Conservation (phyloP, 306 rosid genomes). For the Acacia melanoxylon region DNA sequence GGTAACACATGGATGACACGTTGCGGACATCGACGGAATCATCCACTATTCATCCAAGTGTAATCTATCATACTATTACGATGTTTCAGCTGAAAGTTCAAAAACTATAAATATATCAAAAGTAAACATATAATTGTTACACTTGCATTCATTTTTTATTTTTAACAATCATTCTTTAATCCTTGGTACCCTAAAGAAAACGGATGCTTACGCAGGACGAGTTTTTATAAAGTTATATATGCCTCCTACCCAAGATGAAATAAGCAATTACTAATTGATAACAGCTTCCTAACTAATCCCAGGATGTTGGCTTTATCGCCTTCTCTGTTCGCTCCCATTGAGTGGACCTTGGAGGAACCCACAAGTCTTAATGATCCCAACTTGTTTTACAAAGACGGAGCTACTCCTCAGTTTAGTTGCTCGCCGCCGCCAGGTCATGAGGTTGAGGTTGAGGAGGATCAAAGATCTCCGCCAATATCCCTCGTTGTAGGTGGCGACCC, state of each 20-base stretch:
- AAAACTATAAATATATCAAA: neutral
- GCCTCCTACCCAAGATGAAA: neutral
- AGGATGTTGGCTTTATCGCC: conserved; percentile 41
- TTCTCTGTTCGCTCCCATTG: conserved; percentile 33
- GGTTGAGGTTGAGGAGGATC: conserved; percentile 1
- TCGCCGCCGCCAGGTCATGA: conserved; percentile 12
- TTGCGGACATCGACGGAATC: neutral
- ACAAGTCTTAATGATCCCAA: conserved; percentile 10
- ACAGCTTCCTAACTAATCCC: conserved; percentile 2
- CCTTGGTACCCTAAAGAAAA: neutral
- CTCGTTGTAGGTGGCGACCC: neutral
- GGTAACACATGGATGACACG: conserved; percentile 27
- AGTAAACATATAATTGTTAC: neutral
- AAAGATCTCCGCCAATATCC: conserved; percentile 21
- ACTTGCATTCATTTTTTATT: neutral
- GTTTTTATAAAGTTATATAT: neutral
- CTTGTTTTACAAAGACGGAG: neutral
- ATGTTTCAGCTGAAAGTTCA: neutral
- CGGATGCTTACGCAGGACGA: conserved; percentile 22
- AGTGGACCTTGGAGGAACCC: conserved; percentile 38
- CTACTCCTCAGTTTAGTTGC: neutral
- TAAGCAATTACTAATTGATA: neutral
- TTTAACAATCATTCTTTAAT: neutral
- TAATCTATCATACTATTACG: neutral
- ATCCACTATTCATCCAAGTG: neutral